Conservation (phyloP, 2,329 filamentous ascomycete genomes). For the Neopestalotiopsis sp. region DNA sequence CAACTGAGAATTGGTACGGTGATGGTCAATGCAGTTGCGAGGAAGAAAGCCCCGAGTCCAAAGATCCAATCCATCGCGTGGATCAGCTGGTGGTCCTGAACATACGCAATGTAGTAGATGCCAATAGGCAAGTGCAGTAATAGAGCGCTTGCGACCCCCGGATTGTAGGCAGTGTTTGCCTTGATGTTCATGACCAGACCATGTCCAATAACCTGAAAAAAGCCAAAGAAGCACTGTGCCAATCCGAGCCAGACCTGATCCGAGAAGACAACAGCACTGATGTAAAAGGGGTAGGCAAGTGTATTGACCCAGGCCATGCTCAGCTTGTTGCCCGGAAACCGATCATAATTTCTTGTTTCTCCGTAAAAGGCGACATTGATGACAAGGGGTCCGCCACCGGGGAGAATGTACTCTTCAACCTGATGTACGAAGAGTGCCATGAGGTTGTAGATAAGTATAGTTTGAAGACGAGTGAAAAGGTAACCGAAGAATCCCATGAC, state of each 20-base stretch:
- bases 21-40: not conserved
- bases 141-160: not conserved
- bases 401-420: not conserved
- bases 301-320: conserved; percentile 1
- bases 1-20: not conserved
- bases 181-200: not conserved
- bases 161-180: not conserved
- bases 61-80: not conserved
- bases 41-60: not conserved
- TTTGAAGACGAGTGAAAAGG: not conserved
- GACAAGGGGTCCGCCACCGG: not conserved
- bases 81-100: not conserved
- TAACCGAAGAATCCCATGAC: not conserved
- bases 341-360: not conserved
- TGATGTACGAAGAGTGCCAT: not conserved
- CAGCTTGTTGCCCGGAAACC: not conserved
- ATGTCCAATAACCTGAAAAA: not conserved
- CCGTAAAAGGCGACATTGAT: not conserved
- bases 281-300: not conserved
- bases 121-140: not conserved
- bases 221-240: not conserved
- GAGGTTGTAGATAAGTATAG: not conserved
- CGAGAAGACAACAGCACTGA: not conserved
- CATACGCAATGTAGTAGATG: not conserved
- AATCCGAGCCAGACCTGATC: not conserved